phyloP scores from a whole-genome alignment of 805 yeast species.

The Nakazawaea sp. region DNA sequence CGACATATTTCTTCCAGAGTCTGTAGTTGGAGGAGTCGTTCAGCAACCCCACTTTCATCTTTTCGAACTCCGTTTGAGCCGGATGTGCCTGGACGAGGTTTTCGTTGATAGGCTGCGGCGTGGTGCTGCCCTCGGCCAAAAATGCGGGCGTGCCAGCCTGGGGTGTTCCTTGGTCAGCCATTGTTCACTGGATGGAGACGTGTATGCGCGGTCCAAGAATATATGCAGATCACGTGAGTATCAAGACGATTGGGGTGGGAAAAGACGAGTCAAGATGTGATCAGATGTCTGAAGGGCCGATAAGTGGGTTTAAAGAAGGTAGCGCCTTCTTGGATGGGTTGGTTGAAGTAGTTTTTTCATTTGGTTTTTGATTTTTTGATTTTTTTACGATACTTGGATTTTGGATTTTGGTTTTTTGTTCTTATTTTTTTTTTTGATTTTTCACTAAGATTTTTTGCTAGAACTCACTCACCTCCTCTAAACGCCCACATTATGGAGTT shows the following conservation, averaged over 20 bases:
- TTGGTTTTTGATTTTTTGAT: slow-evolving; percentile 10
- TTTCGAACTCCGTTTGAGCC: slow-evolving; percentile 27
- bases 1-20: slow-evolving; percentile 52
- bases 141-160: slow-evolving; percentile 14
- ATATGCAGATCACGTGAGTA: too few relatives aligned
- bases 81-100: not conserved
- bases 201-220: too few relatives aligned
- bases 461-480: too few relatives aligned
- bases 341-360: not conserved
- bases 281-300: too few relatives aligned
- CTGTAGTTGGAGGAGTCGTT: slow-evolving; percentile 45
- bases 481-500: too few relatives aligned
- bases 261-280: too few relatives aligned
- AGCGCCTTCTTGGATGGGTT: not conserved
- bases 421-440: too few relatives aligned
- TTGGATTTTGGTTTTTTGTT: too few relatives aligned
- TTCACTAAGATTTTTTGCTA: too few relatives aligned
- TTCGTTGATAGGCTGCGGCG: slow-evolving; percentile 3
- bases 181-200: not conserved
- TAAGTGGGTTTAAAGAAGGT: too few relatives aligned
- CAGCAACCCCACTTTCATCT: slow-evolving; percentile 47
- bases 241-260: too few relatives aligned
- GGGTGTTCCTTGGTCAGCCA: slow-evolving; percentile 11
- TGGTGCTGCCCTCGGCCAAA: slow-evolving; percentile 2
- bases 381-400: too few relatives aligned